Evolutionary conservation across 331 rosid genomes (phyloP).

Genomic region (Prunus yedoensis): DNA sequence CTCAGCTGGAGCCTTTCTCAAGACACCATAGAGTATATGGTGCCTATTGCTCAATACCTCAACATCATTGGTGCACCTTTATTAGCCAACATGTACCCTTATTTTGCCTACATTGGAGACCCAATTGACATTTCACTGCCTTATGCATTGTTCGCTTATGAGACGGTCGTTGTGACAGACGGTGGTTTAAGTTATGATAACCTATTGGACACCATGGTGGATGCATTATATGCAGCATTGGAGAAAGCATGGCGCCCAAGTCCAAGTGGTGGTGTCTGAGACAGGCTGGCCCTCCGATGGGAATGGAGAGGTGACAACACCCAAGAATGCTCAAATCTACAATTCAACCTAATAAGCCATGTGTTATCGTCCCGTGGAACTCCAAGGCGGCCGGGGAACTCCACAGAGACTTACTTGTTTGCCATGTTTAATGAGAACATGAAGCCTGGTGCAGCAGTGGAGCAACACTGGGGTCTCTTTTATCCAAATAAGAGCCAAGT

Average conservation of each 20-base stretch:
- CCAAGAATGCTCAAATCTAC: background rate
- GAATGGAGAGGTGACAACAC: background rate
- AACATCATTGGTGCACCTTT: background rate
- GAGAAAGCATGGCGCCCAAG: conserved; percentile 6
- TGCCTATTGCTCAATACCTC: background rate
- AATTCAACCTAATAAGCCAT: background rate
- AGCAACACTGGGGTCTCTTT: background rate
- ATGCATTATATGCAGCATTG: conserved; percentile 9
- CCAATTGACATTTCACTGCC: background rate
- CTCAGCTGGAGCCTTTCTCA: conserved; percentile 1
- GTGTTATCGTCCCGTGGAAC: conserved; percentile 6
- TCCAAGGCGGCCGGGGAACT: background rate
- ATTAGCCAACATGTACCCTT: conserved; percentile 5
- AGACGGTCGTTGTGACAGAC: background rate
- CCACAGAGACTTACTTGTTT: background rate
- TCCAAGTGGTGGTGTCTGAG: background rate
- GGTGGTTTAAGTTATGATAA: background rate
- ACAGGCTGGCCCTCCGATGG: conserved; percentile 6
- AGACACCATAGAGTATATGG: background rate
- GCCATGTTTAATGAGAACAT: conserved; percentile 30
- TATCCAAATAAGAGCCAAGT: too few species aligned
- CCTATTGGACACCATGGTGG: conserved; percentile 18
- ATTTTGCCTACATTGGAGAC: conserved; percentile 4
- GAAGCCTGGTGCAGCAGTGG: conserved; percentile 5
- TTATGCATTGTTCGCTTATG: conserved; percentile 16